Conservation (phyloP, 2,329 filamentous ascomycete species). For the Dactylellina haptotyla region DNA sequence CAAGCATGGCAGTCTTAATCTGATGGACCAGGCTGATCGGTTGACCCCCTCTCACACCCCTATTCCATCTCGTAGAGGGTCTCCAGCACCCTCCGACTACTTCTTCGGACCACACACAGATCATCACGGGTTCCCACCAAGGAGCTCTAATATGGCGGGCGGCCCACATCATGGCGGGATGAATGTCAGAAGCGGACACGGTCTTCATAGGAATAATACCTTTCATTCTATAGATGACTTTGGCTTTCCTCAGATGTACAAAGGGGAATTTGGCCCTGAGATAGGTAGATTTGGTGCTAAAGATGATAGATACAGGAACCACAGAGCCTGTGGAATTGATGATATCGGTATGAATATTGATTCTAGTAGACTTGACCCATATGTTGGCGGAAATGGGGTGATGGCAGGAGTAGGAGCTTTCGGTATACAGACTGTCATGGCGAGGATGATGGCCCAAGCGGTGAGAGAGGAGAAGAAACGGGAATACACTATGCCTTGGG, state of each 20-base stretch:
- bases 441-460: constrained; percentile 43
- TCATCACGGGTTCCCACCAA: constrained; percentile 35
- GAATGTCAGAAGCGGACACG: background rate
- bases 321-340: constrained; percentile 19
- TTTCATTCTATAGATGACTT: constrained; percentile 37
- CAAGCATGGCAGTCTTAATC: constrained; percentile 21
- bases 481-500: constrained; percentile 50
- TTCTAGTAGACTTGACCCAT: constrained; percentile 22
- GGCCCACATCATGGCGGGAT: constrained; percentile 5
- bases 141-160: constrained; percentile 13
- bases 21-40: constrained; percentile 24
- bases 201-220: constrained; percentile 27
- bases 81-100: constrained; percentile 47
- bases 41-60: constrained; percentile 44
- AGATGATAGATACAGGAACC: constrained; percentile 37
- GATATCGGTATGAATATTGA: constrained; percentile 31
- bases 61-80: constrained; percentile 37
- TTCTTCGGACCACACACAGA: constrained; percentile 43
- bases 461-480: constrained; percentile 49
- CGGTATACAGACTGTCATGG: constrained; percentile 42
- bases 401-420: constrained; percentile 1
- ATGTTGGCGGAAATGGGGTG: background rate
- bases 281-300: constrained; percentile 27
- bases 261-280: constrained; percentile 34
- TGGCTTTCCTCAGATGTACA: constrained; percentile 14